Percentiles rank a stretch among this genome's conserved stretches.
Evolutionary conservation across 495 filamentous ascomycete genomes (phyloP).

Genomic region (Neurospora terricola): DNA sequence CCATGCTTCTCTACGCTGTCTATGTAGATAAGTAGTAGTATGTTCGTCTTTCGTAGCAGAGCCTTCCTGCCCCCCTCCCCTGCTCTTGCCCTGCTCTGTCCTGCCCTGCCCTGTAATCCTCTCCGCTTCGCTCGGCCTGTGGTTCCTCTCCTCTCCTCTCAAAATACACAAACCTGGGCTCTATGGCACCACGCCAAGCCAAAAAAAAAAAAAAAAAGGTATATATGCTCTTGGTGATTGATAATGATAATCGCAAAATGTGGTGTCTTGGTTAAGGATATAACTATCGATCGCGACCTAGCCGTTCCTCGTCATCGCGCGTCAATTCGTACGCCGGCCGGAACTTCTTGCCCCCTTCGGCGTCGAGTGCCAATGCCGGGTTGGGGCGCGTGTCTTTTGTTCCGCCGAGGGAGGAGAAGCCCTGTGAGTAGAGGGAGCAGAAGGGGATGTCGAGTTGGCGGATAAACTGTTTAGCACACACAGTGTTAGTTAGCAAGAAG

Average conservation of each 20-base stretch:
- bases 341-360: constrained; percentile 35
- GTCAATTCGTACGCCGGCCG: constrained; percentile 79
- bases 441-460: constrained; percentile 67
- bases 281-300: constrained; percentile 57
- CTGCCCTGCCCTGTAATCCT: too few species aligned
- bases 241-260: neutral
- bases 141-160: neutral
- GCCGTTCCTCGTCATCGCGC: constrained; percentile 74
- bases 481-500: neutral
- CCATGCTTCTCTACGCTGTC: neutral
- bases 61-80: too few species aligned
- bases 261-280: neutral
- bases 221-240: neutral
- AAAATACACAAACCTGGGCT: neutral
- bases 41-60: neutral
- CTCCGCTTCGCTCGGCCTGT: neutral
- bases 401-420: constrained; percentile 64
- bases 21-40: neutral
- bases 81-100: too few species aligned
- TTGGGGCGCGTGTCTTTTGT: constrained; percentile 87
- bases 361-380: constrained; percentile 51
- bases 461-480: constrained; percentile 53
- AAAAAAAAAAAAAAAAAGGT: too few species aligned
- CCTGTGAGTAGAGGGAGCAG: constrained; percentile 72
- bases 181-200: too few species aligned